phyloP scores from a whole-genome alignment of 2,329 filamentous ascomycete species.

The Byssothecium circinans region DNA sequence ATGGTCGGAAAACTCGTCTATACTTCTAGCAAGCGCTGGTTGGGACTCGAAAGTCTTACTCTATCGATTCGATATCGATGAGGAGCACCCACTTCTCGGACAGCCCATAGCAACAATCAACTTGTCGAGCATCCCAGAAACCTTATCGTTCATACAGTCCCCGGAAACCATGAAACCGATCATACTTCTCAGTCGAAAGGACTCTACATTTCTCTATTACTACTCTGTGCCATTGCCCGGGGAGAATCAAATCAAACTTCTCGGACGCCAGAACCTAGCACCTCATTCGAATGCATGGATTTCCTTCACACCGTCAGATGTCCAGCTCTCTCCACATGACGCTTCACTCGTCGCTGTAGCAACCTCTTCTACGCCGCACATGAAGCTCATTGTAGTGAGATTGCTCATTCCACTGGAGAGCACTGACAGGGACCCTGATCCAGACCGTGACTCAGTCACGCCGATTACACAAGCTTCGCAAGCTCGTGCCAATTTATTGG shows the following conservation, averaged over 20 bases:
- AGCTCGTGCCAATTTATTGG: slow-evolving; percentile 52
- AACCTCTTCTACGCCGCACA: slow-evolving; percentile 62
- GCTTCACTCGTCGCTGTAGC: slow-evolving; percentile 59
- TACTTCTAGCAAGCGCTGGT: slow-evolving; percentile 58
- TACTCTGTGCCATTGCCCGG: slow-evolving; percentile 45
- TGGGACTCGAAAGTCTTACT: slow-evolving; percentile 62
- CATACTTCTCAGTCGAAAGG: slow-evolving; percentile 58
- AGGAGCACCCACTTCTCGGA: slow-evolving; percentile 33
- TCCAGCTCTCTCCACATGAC: slow-evolving; percentile 59
- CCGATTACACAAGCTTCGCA: slow-evolving; percentile 55
- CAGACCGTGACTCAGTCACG: slow-evolving; percentile 35
- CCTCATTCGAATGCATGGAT: slow-evolving; percentile 67
- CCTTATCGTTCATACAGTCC: slow-evolving; percentile 56
- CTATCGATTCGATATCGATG: slow-evolving; percentile 45
- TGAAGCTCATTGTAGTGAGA: slow-evolving; percentile 64
- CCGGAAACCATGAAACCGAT: slow-evolving; percentile 50
- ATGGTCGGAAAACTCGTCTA: slow-evolving; percentile 36
- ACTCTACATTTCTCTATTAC: slow-evolving; percentile 62
- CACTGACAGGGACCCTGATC: slow-evolving; percentile 4
- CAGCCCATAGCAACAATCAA: slow-evolving; percentile 48
- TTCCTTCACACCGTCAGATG: slow-evolving; percentile 61
- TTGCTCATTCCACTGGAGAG: slow-evolving; percentile 54
- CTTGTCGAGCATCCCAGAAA: slow-evolving; percentile 59
- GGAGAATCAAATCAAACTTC: slow-evolving; percentile 30
- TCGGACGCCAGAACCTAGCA: slow-evolving; percentile 63